Percentiles rank a stretch among this genome's conserved stretches.
Conservation (phyloP, 768 basidiomycete species). For the Termitomyces sp. region DNA sequence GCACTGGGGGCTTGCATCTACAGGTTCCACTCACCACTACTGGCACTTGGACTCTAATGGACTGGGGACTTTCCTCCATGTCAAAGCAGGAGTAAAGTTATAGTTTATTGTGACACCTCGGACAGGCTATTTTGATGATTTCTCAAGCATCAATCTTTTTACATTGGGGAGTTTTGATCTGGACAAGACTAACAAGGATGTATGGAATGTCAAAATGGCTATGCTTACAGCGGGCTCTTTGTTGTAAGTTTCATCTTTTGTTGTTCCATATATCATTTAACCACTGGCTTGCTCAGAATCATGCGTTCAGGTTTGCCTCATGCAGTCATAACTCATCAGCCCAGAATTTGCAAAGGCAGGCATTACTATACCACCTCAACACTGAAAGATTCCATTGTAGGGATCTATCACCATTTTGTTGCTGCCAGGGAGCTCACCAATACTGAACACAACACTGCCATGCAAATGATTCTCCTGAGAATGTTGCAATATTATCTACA, state of each 20-base stretch:
- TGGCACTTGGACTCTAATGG: background rate
- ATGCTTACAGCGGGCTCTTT: background rate
- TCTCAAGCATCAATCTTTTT: background rate
- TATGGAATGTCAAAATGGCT: background rate
- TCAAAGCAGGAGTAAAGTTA: background rate
- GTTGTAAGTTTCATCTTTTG: background rate
- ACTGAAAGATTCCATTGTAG: background rate
- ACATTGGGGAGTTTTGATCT: background rate
- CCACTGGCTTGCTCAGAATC: background rate
- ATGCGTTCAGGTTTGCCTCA: background rate
- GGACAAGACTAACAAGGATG: background rate
- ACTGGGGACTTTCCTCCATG: background rate
- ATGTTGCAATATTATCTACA: background rate
- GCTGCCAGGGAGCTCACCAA: background rate
- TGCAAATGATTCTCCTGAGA: background rate
- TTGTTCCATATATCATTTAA: background rate
- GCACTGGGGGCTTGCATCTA: slow-evolving; percentile 2
- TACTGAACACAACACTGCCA: background rate
- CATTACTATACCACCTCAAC: background rate
- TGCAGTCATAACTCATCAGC: background rate
- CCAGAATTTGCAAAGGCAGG: background rate
- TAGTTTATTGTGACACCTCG: slow-evolving; percentile 4
- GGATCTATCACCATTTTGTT: background rate
- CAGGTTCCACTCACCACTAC: background rate
- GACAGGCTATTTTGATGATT: background rate